Base-by-base conservation (phyloP, 1,139 yeast species). In the Spathaspora jeffriesii region DNA sequence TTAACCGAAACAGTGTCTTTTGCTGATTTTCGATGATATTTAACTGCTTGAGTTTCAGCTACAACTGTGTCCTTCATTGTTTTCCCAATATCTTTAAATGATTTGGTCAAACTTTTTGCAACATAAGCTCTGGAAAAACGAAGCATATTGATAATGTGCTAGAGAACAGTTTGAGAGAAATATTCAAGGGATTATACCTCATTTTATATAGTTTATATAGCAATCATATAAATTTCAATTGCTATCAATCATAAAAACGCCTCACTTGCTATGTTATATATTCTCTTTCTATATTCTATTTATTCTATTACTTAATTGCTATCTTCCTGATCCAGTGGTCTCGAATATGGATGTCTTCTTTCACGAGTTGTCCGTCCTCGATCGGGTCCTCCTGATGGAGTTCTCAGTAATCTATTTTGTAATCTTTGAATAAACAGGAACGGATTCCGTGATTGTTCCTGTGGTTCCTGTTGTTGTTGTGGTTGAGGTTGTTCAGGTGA, bases 321-420 rank as follows among this genome's bases (percentile, higher is more conserved):
- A 34, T 34, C 38, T 17, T 34, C 38, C 13, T 14, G 34, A 4
- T 18, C 41, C 28, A 63, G 64, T 48, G 64, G 64, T 48, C 71
- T 60, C 21, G 59, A 54, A 48, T 67, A 67, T 3, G 73, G 71
- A 51, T 67, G 71, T 11, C 62, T 44, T 47, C 71, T 53, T 11
- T 38, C 42, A 17, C 30, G 25, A 8, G 38, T 11, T 37, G n/a
- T 27, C 20, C 48, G 44, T n/a, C 38, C 48, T 44, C 70, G 49
- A 39, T 65, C 70, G 0, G 70, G 68, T 1, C 71, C 70, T 3
- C 69, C 45, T 30, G 38, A 34, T 34, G 38, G 22, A 34, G 38
- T 34, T 36, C 44, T 32, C 44, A 42, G 43, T 41, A 41, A 36
- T 36, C 44, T 17, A 27, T 30, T 42, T 20, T 42, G 44, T 18